Conservation (phyloP, 306 rosid species). For the Vigna mungo region DNA sequence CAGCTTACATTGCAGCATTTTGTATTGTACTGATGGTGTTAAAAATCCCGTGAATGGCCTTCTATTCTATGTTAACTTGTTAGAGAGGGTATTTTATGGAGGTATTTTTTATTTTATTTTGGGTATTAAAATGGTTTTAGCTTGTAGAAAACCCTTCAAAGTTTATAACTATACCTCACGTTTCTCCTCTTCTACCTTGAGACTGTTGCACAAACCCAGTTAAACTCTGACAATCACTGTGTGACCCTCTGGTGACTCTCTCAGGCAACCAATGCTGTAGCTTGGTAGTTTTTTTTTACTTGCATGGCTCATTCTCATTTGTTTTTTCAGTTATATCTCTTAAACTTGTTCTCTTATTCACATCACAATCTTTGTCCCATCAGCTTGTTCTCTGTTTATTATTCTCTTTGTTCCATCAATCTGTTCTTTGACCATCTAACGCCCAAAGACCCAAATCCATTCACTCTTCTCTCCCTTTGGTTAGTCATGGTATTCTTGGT, state of each 20-base stretch:
- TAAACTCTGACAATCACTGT: neutral
- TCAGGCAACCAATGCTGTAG: neutral
- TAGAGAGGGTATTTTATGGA: neutral
- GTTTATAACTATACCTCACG: neutral
- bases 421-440: neutral
- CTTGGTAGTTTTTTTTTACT: neutral
- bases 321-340: neutral
- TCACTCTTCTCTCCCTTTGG: neutral
- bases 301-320: neutral
- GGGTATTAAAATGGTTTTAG: neutral
- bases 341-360: neutral
- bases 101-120: neutral
- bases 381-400: neutral
- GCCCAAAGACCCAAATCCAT: neutral
- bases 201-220: neutral
- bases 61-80: neutral
- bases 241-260: neutral
- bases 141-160: neutral
- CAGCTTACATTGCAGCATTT: neutral
- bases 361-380: neutral
- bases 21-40: neutral
- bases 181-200: neutral
- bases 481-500: neutral
- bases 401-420: neutral
- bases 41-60: neutral